Percentiles rank a stretch among this genome's conserved stretches.
Conservation (phyloP, 176 grass and related monocot species). For the Ensete ventricosum region DNA sequence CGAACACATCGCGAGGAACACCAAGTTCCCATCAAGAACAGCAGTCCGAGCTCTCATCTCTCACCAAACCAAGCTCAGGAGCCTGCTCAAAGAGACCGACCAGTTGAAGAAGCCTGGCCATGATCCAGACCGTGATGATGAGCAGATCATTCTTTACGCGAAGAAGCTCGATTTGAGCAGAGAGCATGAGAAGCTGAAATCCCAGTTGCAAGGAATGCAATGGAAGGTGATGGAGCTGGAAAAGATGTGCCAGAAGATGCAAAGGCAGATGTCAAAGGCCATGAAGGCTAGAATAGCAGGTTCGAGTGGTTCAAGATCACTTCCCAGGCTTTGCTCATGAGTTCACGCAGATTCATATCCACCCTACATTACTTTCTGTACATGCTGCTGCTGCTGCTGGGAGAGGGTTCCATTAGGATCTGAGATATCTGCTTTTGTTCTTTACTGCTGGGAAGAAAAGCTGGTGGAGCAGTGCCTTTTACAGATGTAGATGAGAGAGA, state of each 20-base stretch:
- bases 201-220: constrained; percentile 74
- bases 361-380: no score
- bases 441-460: background rate
- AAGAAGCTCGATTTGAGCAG: constrained; percentile 52
- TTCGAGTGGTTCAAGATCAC: constrained; percentile 34
- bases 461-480: background rate
- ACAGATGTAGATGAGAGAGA: background rate
- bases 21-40: constrained; percentile 65
- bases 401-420: no score
- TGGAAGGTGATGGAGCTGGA: constrained; percentile 88
- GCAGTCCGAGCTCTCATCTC: constrained; percentile 76
- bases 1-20: constrained; percentile 64
- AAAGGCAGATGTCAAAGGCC: constrained; percentile 76
- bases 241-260: constrained; percentile 73
- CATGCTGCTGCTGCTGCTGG: no score
- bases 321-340: constrained; percentile 97
- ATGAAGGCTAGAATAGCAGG: constrained; percentile 26
- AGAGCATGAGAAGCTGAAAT: constrained; percentile 78
- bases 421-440: background rate
- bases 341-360: background rate
- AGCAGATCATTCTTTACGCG: constrained; percentile 68
- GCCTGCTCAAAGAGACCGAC: constrained; percentile 44
- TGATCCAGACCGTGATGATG: constrained; percentile 7
- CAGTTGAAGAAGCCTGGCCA: constrained; percentile 18
- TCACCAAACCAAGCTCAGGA: constrained; percentile 73